phyloP scores from a whole-genome alignment of 495 filamentous ascomycete species.

The Corynascus novoguineensis region DNA sequence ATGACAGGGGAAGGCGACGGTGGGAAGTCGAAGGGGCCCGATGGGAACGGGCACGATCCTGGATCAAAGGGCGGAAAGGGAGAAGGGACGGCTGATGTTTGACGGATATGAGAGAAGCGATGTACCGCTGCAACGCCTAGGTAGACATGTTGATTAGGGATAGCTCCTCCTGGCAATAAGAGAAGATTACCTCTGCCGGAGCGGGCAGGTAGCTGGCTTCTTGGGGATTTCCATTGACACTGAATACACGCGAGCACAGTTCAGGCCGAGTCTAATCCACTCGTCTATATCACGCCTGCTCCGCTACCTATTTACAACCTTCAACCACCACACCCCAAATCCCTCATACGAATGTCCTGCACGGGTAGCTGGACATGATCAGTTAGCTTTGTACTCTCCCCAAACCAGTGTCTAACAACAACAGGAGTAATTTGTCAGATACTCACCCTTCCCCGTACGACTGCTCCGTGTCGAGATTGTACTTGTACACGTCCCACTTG shows the following conservation, averaged over 20 bases:
- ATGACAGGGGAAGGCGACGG: conserved; percentile 53
- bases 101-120: background rate
- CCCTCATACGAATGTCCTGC: conserved; percentile 31
- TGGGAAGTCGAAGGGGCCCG: background rate
- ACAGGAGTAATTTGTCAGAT: background rate
- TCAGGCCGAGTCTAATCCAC: conserved; percentile 16
- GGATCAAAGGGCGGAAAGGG: background rate
- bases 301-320: conserved; percentile 19
- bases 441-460: conserved; percentile 56
- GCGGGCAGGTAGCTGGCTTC: too few species aligned
- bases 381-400: conserved; percentile 19
- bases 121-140: background rate
- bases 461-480: conserved; percentile 49
- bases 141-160: too few species aligned
- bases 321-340: background rate
- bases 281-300: conserved; percentile 4
- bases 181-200: too few species aligned
- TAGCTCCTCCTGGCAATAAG: too few species aligned
- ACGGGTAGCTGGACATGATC: conserved; percentile 33
- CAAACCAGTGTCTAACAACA: background rate
- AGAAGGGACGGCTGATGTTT: background rate
- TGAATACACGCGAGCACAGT: conserved; percentile 5
- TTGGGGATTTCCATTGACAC: too few species aligned
- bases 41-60: background rate
- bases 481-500: conserved; percentile 50